Base-by-base conservation (phyloP, 2,329 filamentous ascomycete genomes). In the Cyclaneusma minus region DNA sequence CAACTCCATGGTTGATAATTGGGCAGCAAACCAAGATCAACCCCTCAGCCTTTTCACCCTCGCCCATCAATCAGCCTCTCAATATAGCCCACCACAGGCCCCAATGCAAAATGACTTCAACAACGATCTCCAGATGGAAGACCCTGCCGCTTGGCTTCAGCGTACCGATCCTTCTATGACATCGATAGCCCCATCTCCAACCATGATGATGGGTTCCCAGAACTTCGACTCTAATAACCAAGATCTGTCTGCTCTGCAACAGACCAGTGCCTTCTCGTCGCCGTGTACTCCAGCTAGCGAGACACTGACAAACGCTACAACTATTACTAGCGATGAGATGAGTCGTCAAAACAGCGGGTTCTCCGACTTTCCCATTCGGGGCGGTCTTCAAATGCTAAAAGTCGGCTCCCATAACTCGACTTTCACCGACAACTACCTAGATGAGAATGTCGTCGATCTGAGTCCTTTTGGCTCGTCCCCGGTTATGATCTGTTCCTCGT, bases 331-430 rank as follows among this genome's bases (percentile, higher is more conserved):
- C 8, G 18, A 20, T 35, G 38, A 37, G 22, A 45, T 48, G 44
- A 47, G 44, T 37, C 40, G 43, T 30, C 39, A 44, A 33, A 43
- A 39, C 35, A 47, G 44, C 35, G 30, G 43, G 21, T 44, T 35
- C 31, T 44, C 42, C 31, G 44, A 45, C 24, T 35, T 35, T 34
- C 19, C 43, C 29, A 32, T 46, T 29, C 38, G 41, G 41, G 37
- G 40, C 37, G 18, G 18, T 8, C 36, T 48, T 31, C 29, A 42
- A 29, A 49, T 48, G 44, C 39, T 47, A 40, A 41, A 40, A 29
- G 36, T 44, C 29, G 36, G 41, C 37, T 46, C 43, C 29, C 42
- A 37, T 31, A 34, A 24, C 32, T 48, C 44, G 15, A 40, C 31
- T 35, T 41, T 36, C 25, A 30, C 41, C 31, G 39, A 44, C 24